Evolutionary conservation across 768 basidiomycete species (phyloP), one percentile per base, ranked within the genome.

Genomic region (Epithele typhae): DNA sequence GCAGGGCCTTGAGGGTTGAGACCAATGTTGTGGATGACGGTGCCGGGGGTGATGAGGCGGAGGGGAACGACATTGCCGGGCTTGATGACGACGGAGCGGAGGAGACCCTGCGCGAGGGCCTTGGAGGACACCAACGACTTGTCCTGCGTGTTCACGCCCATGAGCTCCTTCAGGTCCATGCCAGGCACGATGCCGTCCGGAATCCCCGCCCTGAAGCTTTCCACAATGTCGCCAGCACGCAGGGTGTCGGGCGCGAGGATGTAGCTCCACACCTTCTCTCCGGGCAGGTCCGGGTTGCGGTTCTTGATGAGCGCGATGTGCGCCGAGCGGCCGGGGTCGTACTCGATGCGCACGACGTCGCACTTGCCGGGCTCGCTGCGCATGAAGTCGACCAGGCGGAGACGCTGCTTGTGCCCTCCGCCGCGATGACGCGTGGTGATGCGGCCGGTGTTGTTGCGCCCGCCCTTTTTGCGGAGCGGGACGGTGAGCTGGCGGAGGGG

Each of bases 311-410:
- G 77, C 2, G 96, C 95, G 60, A 99, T 95, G 64, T 99, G 96
- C 6, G 90, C 92, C 27, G 84, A 88, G 36, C 96, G 77, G 4
- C 88, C 88, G 0, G 96, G 96, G 71, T 98, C 96, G 60, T 95
- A 99, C 69, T 98, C 96, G 55, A 99, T 90, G 38, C 96, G 79
- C 3, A 94, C 77, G 37, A 98, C 92, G 55, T 94, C 89, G 59
- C 90, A 88, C 27, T 84, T 69, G 8, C 95, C 95, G 1, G 79
- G 72, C 49, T 84, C 82, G n/a, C 69, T 67, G 44, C 96, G 78
- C 64, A 73, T 68, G 59, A 95, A 98, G 66, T 99, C 96, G 44
- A 99, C 68, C 32, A 81, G 74, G 24, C 96, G 83, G 50, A 95
- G 81, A 25, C 96, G 81, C 48, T 84, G 82, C 50, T 78, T 80